Evolutionary conservation across 345 rosid species (phyloP).

Genomic region (Eutrema yunnanense): DNA sequence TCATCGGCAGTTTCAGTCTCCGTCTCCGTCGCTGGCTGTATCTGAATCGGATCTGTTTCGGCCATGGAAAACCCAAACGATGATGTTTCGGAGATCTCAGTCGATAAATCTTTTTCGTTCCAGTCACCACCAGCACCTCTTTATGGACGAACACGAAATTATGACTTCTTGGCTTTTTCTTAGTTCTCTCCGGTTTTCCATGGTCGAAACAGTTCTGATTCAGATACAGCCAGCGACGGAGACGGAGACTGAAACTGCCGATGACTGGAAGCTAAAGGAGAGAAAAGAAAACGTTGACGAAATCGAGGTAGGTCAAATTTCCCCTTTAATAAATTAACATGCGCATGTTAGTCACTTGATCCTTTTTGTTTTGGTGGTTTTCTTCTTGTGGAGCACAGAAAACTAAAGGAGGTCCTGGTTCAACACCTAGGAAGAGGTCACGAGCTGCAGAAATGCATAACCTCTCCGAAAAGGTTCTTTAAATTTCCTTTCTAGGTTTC

Average conservation of each 20-base stretch:
- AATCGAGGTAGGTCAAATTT: neutral
- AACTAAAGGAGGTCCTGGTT: slow-evolving; percentile 41
- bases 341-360: neutral
- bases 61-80: no score
- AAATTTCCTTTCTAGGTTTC: neutral
- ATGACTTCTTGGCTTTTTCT: no score
- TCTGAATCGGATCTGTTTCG: no score
- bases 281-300: neutral
- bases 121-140: no score
- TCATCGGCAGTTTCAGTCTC: no score
- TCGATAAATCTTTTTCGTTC: no score
- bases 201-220: neutral
- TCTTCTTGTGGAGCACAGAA: neutral
- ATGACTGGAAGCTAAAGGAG: neutral
- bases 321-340: neutral
- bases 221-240: neutral
- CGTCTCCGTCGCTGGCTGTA: no score
- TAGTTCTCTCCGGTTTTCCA: no score
- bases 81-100: no score
- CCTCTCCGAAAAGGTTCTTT: slow-evolving; percentile 70
- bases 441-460: slow-evolving; percentile 92
- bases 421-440: slow-evolving; percentile 60
- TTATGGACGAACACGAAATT: no score
- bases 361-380: neutral
- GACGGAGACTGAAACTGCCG: neutral